These are phyloP conservation scores for Boletus patriciae DNA, from an alignment of 768 basidiomycete species.

Conservation along the genomic window DNA sequence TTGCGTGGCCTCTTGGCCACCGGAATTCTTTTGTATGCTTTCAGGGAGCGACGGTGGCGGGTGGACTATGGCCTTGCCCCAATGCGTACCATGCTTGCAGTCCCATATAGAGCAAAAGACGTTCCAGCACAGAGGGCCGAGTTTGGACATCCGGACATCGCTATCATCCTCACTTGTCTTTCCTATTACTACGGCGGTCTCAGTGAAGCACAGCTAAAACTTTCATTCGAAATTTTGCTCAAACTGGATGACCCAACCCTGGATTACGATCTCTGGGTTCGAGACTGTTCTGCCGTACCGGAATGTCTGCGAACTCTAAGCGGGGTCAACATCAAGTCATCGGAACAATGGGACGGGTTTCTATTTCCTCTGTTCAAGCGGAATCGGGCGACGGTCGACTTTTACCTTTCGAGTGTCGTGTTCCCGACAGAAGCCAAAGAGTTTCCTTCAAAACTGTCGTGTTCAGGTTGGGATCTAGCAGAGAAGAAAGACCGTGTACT, in stretches of 20 bases:
- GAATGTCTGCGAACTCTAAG: constrained; percentile 15
- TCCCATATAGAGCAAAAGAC: too few species aligned
- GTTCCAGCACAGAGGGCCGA: constrained; percentile 38
- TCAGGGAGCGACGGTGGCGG: too few species aligned
- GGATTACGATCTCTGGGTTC: constrained; percentile 36
- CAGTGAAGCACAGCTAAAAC: constrained; percentile 26
- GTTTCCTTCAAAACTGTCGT: constrained; percentile 35
- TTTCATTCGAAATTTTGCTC: constrained; percentile 30
- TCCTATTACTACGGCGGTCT: constrained; percentile 40
- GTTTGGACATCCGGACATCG: constrained; percentile 41
- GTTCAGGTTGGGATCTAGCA: constrained; percentile 41
- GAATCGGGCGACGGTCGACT: constrained; percentile 35
- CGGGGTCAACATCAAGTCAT: constrained; percentile 38
- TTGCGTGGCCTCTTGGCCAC: constrained; percentile 39
- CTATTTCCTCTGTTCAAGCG: constrained; percentile 30
- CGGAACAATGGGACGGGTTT: constrained; percentile 17
- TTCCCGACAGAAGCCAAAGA: constrained; percentile 41
- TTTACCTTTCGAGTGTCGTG: constrained; percentile 38
- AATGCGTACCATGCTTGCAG: too few species aligned
- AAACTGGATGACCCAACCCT: constrained; percentile 33
- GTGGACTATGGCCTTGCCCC: too few species aligned
- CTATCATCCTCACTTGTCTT: constrained; percentile 37
- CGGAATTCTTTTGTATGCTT: too few species aligned
- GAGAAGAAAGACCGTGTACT: constrained; percentile 15
- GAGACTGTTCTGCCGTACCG: constrained; percentile 19